A percentile compares a stretch with the other conserved stretches of the same genome.
Conservation (phyloP, 2,329 filamentous ascomycete genomes). For the Monosporascus ibericus region DNA sequence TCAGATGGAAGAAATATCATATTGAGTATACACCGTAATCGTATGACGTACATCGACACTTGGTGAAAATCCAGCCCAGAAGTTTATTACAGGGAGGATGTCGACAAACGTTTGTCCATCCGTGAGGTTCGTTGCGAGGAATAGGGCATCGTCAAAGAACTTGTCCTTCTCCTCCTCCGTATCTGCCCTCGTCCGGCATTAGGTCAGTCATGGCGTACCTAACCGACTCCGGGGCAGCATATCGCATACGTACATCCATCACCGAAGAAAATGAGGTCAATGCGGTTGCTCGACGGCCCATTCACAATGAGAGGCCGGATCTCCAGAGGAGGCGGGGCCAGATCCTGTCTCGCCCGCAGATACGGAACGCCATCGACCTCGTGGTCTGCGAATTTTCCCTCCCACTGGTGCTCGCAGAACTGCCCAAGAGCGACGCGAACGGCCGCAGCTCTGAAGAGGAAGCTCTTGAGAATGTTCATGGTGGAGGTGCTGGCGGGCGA, state of each 20-base stretch:
- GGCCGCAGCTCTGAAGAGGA: conserved; percentile 8
- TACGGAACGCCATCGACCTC: conserved; percentile 15
- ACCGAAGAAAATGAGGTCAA: conserved; percentile 26
- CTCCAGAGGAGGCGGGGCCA: conserved; percentile 20
- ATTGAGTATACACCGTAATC: background rate
- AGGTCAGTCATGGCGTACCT: background rate
- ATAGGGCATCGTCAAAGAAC: conserved; percentile 24
- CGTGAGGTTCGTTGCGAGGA: conserved; percentile 20
- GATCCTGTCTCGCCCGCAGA: conserved; percentile 12
- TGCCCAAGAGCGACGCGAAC: conserved; percentile 12
- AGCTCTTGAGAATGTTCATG: conserved; percentile 12
- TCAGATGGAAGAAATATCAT: conserved; percentile 1
- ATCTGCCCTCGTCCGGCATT: conserved; percentile 11
- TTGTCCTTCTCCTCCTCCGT: conserved; percentile 25
- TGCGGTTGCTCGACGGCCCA: conserved; percentile 21
- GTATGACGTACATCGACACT: conserved; percentile 18
- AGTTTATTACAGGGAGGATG: conserved; percentile 23
- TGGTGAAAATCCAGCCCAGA: conserved; percentile 24
- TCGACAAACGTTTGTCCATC: conserved; percentile 24
- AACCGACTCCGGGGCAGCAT: background rate
- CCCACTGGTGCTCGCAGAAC: conserved; percentile 25
- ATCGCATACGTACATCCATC: conserved; percentile 21
- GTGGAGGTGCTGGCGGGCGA: background rate
- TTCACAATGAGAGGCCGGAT: conserved; percentile 26
- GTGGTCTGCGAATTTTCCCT: conserved; percentile 19